Base-by-base conservation (phyloP, 129 eudicot genomes). In the Kitagawia praeruptora region DNA sequence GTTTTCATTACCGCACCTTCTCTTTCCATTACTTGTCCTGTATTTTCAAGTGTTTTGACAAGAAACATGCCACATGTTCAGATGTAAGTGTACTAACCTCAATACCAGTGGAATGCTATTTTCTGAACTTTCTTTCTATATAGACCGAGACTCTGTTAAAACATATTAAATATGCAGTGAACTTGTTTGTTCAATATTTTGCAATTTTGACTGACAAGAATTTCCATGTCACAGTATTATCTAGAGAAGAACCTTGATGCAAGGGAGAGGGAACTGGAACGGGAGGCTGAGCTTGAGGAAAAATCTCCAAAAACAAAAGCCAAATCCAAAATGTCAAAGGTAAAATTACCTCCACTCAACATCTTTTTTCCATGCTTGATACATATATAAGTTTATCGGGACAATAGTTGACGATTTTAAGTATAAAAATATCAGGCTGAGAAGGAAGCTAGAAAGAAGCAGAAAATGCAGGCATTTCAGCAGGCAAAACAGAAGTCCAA, bases 241-340 rank as follows among this genome's bases (percentile, higher is more conserved):
- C 86, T 95, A 78, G 99, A 95, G 95, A 95, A 95, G 96, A 95
- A 95, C 81, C 90, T 95, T 31, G 99, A 95, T 77, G 99, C 96
- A 70, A 91, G 99, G 81, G 86, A 89, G 75, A 92, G 86, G 77
- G 97, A 91, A 69, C 93, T 95, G 46, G 99, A 90, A 83, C 85
- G 99, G 75, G 99, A 95, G 89, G 98, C 90, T 4, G 97, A 95
- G 82, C 85, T 95, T 8, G 96, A 95, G 64, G 98, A 90, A 25
- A 92, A 92, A 85, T 85, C 97, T 79, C 89, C 98, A 38, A 95
- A 95, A 85, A 89, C 85, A 48, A 95, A 92, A 85, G 96, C 97
- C 63, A 95, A 95, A 87, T 92, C 99, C 83, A 95, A 95, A 87
- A 92, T 95, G 99, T 87, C 99, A 51, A 95, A 92, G 96, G 99